Evolutionary conservation across 2,329 filamentous ascomycete species (phyloP).

Genomic region (Colletotrichum eremochloae): DNA sequence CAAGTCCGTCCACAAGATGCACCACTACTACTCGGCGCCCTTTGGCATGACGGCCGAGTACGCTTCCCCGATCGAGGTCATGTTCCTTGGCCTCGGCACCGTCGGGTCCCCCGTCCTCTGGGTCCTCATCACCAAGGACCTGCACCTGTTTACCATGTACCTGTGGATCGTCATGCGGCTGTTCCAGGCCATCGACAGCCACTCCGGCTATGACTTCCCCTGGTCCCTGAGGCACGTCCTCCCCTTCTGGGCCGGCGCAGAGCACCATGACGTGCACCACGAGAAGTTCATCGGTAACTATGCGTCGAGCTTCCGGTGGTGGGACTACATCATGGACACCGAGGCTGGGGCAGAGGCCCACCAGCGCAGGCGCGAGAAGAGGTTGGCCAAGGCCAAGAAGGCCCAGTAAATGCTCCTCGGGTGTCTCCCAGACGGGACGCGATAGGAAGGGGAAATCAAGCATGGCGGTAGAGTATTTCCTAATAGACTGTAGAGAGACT

Average conservation of each 20-base stretch:
- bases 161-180: constrained; percentile 92
- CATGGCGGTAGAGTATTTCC: background rate
- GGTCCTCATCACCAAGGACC: constrained; percentile 84
- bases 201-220: constrained; percentile 98
- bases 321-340: constrained; percentile 94
- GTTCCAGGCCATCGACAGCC: constrained; percentile 97
- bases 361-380: constrained; percentile 84
- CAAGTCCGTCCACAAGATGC: constrained; percentile 97
- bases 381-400: constrained; percentile 79
- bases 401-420: constrained; percentile 65
- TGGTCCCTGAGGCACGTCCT: constrained; percentile 96
- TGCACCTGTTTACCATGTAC: constrained; percentile 98
- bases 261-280: constrained; percentile 97
- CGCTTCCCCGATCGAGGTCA: constrained; percentile 95
- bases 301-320: constrained; percentile 98
- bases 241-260: constrained; percentile 97
- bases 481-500: background rate
- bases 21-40: constrained; percentile 99
- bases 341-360: constrained; percentile 90
- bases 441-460: constrained; percentile 41
- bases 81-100: constrained; percentile 90
- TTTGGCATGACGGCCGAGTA: constrained; percentile 98
- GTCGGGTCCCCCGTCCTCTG: constrained; percentile 87
- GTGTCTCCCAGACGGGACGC: constrained; percentile 56
- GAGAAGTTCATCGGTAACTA: constrained; percentile 99